Percentiles rank a stretch among this genome's conserved stretches.
phyloP scores from a whole-genome alignment of 805 yeast species.

The Priceomyces castillae region DNA sequence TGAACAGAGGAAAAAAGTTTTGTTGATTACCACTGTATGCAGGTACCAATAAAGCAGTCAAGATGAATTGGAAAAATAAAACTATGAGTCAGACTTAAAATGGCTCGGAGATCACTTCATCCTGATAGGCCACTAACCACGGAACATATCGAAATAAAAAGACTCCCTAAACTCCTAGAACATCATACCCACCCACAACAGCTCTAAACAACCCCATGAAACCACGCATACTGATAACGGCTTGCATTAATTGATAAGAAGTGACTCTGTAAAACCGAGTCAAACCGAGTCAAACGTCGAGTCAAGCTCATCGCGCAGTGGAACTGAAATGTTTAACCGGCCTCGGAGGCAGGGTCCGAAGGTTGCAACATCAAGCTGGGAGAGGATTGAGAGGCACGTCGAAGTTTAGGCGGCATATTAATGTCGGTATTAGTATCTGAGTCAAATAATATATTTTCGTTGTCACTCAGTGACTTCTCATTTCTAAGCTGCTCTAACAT shows the following conservation, averaged over 20 bases:
- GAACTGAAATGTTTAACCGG: neutral
- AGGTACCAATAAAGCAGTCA: neutral
- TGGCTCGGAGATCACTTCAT: neutral
- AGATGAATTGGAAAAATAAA: neutral
- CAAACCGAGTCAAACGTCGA: neutral
- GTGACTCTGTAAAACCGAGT: neutral
- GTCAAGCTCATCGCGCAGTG: neutral
- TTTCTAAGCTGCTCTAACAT: slow-evolving; percentile 37
- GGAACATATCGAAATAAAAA: no score
- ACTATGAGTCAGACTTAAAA: neutral
- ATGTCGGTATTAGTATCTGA: neutral
- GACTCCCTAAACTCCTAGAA: no score
- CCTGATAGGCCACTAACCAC: neutral
- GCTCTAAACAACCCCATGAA: neutral
- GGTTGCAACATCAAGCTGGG: neutral
- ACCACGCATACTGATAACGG: neutral
- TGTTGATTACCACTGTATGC: neutral
- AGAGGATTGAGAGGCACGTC: neutral
- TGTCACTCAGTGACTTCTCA: slow-evolving; percentile 7
- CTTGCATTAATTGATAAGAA: neutral
- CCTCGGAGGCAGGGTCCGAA: neutral
- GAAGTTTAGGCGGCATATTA: neutral
- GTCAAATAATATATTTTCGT: neutral
- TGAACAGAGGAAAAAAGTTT: neutral
- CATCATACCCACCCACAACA: no score